Percentiles rank a stretch among this genome's conserved stretches.
Evolutionary conservation across 108 stramenopile genomes (phyloP).

Genomic region (Fragilaria radians): DNA sequence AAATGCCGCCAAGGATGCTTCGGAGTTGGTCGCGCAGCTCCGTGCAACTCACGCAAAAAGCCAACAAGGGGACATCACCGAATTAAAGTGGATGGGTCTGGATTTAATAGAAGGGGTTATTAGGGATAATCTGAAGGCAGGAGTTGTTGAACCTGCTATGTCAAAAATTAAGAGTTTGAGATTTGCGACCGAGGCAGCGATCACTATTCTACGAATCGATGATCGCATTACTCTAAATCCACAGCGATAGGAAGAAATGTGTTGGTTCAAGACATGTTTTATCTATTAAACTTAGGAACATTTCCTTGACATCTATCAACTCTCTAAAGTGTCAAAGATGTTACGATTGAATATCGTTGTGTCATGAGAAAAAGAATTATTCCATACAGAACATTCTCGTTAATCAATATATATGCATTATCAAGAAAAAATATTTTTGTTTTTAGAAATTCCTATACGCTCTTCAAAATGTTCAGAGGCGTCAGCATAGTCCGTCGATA

Average conservation of each 20-base stretch:
- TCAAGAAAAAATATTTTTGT: no score
- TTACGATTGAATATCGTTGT: no score
- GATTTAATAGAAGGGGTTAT: constrained; percentile 84
- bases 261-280: no score
- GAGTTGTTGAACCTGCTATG: constrained; percentile 99
- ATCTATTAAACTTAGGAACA: no score
- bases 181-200: constrained; percentile 98
- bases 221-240: constrained; percentile 73
- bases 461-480: background rate
- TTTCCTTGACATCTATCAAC: no score
- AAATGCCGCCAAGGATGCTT: constrained; percentile 95
- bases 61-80: constrained; percentile 40
- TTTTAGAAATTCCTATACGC: no score
- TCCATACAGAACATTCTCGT: no score
- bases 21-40: constrained; percentile 94
- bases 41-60: constrained; percentile 87
- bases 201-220: constrained; percentile 98
- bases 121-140: constrained; percentile 90
- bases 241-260: background rate
- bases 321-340: no score
- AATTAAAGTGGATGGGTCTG: constrained; percentile 80
- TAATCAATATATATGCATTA: no score
- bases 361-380: no score
- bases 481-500: background rate
- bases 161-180: constrained; percentile 98